Base-by-base conservation (phyloP, 192 early-diverging fungal genomes). In the Rhizoclosmatium globosum region DNA sequence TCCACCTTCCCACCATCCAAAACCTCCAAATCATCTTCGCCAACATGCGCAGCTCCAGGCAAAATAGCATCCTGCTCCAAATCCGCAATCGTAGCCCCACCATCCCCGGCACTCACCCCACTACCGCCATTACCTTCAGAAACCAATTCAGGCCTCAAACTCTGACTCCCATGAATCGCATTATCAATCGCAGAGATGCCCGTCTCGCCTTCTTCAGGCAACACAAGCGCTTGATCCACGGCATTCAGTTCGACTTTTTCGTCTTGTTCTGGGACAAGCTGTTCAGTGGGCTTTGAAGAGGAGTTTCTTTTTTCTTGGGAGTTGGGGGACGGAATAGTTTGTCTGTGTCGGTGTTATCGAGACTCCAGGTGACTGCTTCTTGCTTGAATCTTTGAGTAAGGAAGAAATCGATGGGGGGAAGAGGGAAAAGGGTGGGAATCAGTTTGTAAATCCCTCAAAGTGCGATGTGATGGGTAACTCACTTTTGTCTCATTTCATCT, bases 41-140 rank as follows among this genome's bases (percentile, higher is more conserved):
- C 31, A 31, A 31, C 31, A 31, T 31, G 31, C 0, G 31, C 31
- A 31, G 31, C 31, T 31, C 31, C 31, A 0, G 31, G 31, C 60
- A 62, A 62, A 62, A 62, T 39, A 19, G 60, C 60, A 39, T 39
- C 60, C 38, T 62, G 60, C 21, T 62, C 60, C 21, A 62, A 62
- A 7, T 62, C 60, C 38, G 19, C 38, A 19, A 62, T 62, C 21
- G 60, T 31, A 23, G 21, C 60, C 6, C 50, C 50, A 13, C 17
- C 50, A 53, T 53, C 50, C 17, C 9, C 17, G 0, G 6, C 50
- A 17, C 50, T 53, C 0, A 17, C 50, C 9, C 17, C 17, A 7
- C 17, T 53, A 17, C 9, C 50, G 0, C 31, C 0, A 31, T 31
- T 31, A 31, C 31, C 31, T 31, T 31, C 31, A 31, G 31, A 31